Conservation (phyloP, 2,329 filamentous ascomycete genomes). For the Zymoseptoria passerinii region DNA sequence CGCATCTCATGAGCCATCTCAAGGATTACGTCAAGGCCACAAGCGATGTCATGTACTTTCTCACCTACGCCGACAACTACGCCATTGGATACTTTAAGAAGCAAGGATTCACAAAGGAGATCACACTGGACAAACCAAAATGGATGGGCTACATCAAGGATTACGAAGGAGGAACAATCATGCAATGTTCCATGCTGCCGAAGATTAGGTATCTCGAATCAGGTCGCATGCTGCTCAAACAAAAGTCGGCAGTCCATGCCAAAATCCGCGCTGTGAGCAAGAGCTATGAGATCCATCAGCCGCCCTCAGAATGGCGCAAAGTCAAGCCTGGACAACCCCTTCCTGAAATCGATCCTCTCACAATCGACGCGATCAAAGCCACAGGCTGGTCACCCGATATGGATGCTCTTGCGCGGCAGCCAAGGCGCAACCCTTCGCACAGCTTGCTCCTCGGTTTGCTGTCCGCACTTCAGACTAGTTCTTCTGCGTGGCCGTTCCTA, state of each 20-base stretch:
- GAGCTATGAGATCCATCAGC: conserved; percentile 76
- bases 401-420: conserved; percentile 91
- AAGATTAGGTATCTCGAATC: conserved; percentile 89
- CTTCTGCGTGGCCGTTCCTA: conserved; percentile 88
- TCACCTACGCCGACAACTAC: conserved; percentile 98
- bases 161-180: conserved; percentile 96
- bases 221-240: conserved; percentile 89
- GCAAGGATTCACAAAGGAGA: conserved; percentile 97
- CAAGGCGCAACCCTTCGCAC: conserved; percentile 92
- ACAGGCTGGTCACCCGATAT: conserved; percentile 96
- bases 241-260: conserved; percentile 88
- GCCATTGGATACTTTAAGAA: conserved; percentile 99
- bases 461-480: conserved; percentile 91
- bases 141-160: conserved; percentile 99
- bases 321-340: conserved; percentile 41
- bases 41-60: conserved; percentile 94
- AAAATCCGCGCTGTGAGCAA: conserved; percentile 90
- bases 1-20: conserved; percentile 93
- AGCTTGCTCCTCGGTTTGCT: conserved; percentile 87
- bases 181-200: conserved; percentile 98
- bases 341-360: conserved; percentile 70
- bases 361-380: conserved; percentile 76
- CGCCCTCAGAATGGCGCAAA: conserved; percentile 78
- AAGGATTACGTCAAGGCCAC: conserved; percentile 98
- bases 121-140: conserved; percentile 76